Percentiles rank a stretch among this genome's conserved stretches.
These are phyloP conservation scores for Hirsutella minnesotensis DNA, from an alignment of 2,329 filamentous ascomycete genomes.

Conservation along the genomic window DNA sequence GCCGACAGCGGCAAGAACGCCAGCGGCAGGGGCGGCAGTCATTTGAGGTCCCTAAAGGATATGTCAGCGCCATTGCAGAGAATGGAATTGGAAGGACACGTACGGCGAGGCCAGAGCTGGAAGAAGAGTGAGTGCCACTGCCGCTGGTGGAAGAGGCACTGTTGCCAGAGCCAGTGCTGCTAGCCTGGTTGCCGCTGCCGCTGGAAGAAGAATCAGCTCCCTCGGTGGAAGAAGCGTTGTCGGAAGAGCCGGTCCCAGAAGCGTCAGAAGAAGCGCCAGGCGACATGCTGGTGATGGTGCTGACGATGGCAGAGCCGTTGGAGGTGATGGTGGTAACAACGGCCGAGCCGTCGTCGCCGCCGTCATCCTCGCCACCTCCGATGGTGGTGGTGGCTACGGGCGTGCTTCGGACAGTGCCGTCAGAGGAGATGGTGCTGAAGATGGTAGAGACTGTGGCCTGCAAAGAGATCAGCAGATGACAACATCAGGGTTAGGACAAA, in stretches of 20 bases:
- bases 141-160: constrained; percentile 1
- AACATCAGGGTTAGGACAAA: too few relatives aligned
- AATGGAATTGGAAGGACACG: constrained; percentile 8
- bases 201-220: neutral
- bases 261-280: constrained; percentile 6
- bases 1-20: constrained; percentile 36
- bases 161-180: neutral
- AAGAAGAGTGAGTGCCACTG: constrained; percentile 4
- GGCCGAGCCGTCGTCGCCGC: constrained; percentile 1
- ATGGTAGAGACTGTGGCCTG: constrained; percentile 19
- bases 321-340: constrained; percentile 12
- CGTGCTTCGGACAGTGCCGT: constrained; percentile 9
- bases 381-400: constrained; percentile 25
- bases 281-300: constrained; percentile 16
- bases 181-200: neutral
- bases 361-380: constrained; percentile 6
- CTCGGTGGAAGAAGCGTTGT: constrained; percentile 2
- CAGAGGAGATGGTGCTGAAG: constrained; percentile 23
- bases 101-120: constrained; percentile 16
- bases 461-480: neutral
- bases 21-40: constrained; percentile 33
- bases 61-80: too few relatives aligned
- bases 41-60: constrained; percentile 21
- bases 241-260: constrained; percentile 8
- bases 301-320: constrained; percentile 10